A percentile compares a stretch with the other conserved stretches of the same genome.
Evolutionary conservation across 2,329 filamentous ascomycete genomes (phyloP).

Genomic region (Pestalotiopsis sp.): DNA sequence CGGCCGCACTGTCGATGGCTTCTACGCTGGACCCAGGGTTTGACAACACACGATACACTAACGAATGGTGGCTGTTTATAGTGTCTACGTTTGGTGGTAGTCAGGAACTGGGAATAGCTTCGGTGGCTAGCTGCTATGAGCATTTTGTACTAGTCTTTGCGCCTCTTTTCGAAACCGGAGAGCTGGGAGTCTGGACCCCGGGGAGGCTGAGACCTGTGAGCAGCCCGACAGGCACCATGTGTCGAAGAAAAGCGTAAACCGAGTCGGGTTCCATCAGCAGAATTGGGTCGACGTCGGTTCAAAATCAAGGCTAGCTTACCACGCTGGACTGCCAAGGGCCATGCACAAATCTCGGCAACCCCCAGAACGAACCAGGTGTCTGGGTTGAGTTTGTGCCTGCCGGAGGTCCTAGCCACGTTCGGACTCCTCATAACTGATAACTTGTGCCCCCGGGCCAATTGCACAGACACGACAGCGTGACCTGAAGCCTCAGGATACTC

Average conservation of each 20-base stretch:
- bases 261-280: not conserved
- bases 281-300: not conserved
- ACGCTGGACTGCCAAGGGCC: not conserved
- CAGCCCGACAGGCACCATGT: not conserved
- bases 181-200: not conserved
- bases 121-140: not conserved
- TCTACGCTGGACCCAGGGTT: not conserved
- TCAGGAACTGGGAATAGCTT: conserved; percentile 1
- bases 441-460: not conserved
- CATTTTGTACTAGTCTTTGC: not conserved
- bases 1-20: not conserved
- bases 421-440: not conserved
- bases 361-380: not conserved
- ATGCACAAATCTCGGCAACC: not conserved
- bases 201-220: not conserved
- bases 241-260: not conserved
- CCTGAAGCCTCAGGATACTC: not conserved
- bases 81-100: not conserved
- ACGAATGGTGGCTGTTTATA: not conserved
- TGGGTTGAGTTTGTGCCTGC: not conserved
- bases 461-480: not conserved
- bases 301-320: not conserved
- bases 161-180: not conserved
- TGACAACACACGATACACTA: not conserved
- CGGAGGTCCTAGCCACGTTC: not conserved